Evolutionary conservation across 1,284 basidiomycete species (phyloP), one percentile per base, ranked within the genome.

Genomic region (Ustilago cynodontis): DNA sequence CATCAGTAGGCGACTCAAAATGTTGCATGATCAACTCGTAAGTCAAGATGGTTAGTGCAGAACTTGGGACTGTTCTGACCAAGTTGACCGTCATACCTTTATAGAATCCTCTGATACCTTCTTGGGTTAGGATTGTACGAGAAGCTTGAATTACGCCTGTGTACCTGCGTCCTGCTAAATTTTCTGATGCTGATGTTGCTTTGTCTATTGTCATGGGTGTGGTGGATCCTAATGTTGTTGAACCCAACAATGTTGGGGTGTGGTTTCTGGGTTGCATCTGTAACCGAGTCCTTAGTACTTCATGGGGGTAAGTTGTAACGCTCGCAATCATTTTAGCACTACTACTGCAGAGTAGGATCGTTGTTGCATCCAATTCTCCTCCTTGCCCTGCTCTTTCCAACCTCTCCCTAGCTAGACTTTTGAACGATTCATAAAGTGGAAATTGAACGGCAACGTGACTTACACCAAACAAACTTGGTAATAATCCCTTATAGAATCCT

Each of bases 301-400:
- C 84, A 65, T 86, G 84, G 22, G 84, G 84, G 51, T 86, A 86
- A 1, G 84, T 86, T 22, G 82, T 78, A 1, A 85, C 71, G 24
- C 71, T 77, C 2, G 84, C 84, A 18, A 86, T 81, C 84, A 86
- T 86, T 75, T 86, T 86, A 13, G 83, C 82, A 11, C 67, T 75
- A 43, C 81, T 80, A 41, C 75, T 79, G 71, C 84, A 85, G 22
- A 77, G 22, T 53, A 85, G 47, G 29, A 85, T 85, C n/a, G 41
- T 43, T 7, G 11, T 43, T 20, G 41, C 41, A 43, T 43, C 41
- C 41, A 43, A 43, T 7, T 43, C 41, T 11, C 41, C 41, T 3
- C n/a, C 41, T 18, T 39, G 13, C 13, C 62, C 70, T 3, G 59
- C 52, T 0, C 82, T 70, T 0, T 65, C 54, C 35, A 83, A 59